A percentile compares a stretch with the other conserved stretches of the same genome.
phyloP scores from a whole-genome alignment of 2,329 filamentous ascomycete species.

The Aureobasidium uvarum region DNA sequence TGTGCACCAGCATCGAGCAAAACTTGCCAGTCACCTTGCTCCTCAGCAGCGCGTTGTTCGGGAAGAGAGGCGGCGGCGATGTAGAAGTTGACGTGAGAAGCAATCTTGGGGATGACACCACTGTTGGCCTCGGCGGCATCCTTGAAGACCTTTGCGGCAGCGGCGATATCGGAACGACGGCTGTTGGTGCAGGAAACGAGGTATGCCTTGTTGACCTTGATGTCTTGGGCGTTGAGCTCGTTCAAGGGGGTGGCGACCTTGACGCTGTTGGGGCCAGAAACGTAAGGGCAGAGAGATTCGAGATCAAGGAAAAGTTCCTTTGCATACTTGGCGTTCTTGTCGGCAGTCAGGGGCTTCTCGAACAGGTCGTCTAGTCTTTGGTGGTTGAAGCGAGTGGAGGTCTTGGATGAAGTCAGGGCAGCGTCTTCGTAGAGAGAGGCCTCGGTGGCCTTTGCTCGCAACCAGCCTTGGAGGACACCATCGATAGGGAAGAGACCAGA shows the following conservation, averaged over 20 bases:
- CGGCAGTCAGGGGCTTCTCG: constrained; percentile 64
- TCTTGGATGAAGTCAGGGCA: constrained; percentile 47
- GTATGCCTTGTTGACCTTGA: constrained; percentile 80
- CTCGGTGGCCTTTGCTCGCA: constrained; percentile 71
- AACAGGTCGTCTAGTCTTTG: constrained; percentile 69
- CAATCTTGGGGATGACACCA: constrained; percentile 66
- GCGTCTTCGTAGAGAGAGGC: constrained; percentile 60
- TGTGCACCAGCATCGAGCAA: constrained; percentile 77
- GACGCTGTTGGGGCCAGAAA: constrained; percentile 86
- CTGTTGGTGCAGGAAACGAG: constrained; percentile 89
- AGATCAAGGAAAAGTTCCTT: constrained; percentile 81
- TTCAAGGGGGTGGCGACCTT: constrained; percentile 77
- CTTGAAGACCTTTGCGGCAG: constrained; percentile 80
- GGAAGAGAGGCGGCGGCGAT: constrained; percentile 79
- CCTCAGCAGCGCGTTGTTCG: constrained; percentile 76
- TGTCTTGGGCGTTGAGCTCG: constrained; percentile 70
- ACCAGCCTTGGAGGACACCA: constrained; percentile 66
- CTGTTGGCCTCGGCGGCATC: constrained; percentile 61
- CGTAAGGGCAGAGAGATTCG: constrained; percentile 76
- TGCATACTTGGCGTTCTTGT: constrained; percentile 75
- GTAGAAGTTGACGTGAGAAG: constrained; percentile 77
- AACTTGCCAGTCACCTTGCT: constrained; percentile 79
- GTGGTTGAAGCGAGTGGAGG: constrained; percentile 66
- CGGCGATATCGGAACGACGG: constrained; percentile 73
- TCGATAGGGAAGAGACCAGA: constrained; percentile 81